phyloP scores from a whole-genome alignment of 495 filamentous ascomycete species.

The Friedmanniomyces simplex region DNA sequence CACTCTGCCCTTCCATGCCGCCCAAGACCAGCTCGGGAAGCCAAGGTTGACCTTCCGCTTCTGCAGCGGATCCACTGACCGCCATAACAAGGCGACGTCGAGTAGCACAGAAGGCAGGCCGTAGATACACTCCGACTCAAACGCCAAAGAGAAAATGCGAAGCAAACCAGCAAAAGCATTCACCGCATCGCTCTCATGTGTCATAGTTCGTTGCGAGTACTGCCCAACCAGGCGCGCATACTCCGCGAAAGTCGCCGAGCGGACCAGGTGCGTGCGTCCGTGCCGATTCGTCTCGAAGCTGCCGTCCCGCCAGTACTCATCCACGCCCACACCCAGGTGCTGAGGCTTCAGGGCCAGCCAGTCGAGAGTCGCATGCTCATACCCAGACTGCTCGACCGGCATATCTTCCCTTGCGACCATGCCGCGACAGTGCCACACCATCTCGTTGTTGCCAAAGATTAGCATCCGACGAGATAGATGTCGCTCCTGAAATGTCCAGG shows the following conservation, averaged over 20 bases:
- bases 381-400: not conserved
- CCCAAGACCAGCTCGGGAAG: constrained; percentile 3
- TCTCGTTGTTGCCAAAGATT: not conserved
- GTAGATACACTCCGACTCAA: not conserved
- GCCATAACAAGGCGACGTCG: not conserved
- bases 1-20: not conserved
- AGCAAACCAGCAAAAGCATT: constrained; percentile 1
- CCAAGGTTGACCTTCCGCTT: not conserved
- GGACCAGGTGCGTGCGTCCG: not conserved
- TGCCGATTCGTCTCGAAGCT: not conserved
- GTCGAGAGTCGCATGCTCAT: not conserved
- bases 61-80: not conserved
- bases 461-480: not conserved
- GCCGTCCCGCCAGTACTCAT: not conserved
- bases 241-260: not conserved
- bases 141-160: not conserved
- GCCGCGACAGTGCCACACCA: not conserved
- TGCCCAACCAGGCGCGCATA: not conserved
- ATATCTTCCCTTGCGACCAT: constrained; percentile 3
- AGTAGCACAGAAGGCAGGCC: not conserved
- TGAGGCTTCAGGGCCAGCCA: not conserved
- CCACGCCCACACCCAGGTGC: constrained; percentile 1
- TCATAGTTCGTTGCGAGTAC: not conserved
- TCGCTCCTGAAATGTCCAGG: constrained; percentile 4
- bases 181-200: not conserved